Percentiles rank a stretch among this genome's conserved stretches.
These are phyloP conservation scores for Pseudozyma sp. DNA, from an alignment of 1,284 basidiomycete genomes.

Conservation along the genomic window DNA sequence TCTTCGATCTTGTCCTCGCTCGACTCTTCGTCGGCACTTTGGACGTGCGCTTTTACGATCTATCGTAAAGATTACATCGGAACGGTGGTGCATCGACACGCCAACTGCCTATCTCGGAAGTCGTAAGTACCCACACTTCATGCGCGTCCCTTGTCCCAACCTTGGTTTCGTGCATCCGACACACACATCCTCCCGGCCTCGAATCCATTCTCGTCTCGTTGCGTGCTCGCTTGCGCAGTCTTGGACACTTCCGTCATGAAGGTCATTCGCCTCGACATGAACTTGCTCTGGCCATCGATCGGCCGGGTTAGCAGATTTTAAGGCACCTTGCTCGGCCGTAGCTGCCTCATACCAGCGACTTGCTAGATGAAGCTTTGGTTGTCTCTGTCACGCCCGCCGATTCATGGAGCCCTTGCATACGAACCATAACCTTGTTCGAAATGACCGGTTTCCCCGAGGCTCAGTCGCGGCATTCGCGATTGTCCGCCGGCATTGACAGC, in stretches of 20 bases:
- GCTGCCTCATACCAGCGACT: neutral
- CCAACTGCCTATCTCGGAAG: slow-evolving; percentile 14
- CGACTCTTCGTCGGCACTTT: neutral
- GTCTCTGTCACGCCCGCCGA: neutral
- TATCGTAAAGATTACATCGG: neutral
- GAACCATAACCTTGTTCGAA: slow-evolving; percentile 5
- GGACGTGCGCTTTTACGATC: slow-evolving; percentile 34
- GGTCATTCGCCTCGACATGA: neutral
- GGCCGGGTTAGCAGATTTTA: neutral
- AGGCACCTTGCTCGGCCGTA: neutral
- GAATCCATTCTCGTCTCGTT: neutral
- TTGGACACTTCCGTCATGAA: neutral
- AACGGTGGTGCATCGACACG: slow-evolving; percentile 1
- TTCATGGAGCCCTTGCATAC: slow-evolving; percentile 2
- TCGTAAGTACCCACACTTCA: slow-evolving; percentile 32
- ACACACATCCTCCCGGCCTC: neutral
- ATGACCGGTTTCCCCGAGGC: slow-evolving; percentile 5
- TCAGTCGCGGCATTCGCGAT: slow-evolving; percentile 3
- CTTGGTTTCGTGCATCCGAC: neutral
- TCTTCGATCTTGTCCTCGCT: neutral
- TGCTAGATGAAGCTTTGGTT: neutral
- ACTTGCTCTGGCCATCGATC: neutral
- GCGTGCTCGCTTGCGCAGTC: neutral
- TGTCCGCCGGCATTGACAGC: slow-evolving; percentile 1
- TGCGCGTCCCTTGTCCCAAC: neutral